Percentiles rank a stretch among this genome's conserved stretches.
Evolutionary conservation across 1,139 yeast species (phyloP).

Genomic region (Blastobotrys serpentis): DNA sequence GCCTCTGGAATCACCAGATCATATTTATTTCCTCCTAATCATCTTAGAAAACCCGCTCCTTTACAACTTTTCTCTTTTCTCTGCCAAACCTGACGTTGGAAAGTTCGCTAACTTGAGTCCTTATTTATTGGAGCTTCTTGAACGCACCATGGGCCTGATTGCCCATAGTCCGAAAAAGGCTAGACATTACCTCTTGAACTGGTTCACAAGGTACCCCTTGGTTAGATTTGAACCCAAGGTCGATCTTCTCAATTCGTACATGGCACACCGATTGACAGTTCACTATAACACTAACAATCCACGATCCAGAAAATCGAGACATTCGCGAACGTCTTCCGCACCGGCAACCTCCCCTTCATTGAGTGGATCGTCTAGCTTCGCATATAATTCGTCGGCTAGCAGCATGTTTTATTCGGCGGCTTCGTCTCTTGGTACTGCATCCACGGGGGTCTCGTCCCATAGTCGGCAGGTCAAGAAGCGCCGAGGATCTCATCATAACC

Average conservation of each 20-base stretch:
- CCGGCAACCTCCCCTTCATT: slow-evolving; percentile 3
- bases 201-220: slow-evolving; percentile 50
- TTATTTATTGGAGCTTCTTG: slow-evolving; percentile 62
- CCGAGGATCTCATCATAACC: slow-evolving; percentile 16
- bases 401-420: slow-evolving; percentile 1
- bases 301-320: not conserved
- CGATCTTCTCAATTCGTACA: slow-evolving; percentile 40
- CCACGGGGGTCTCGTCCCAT: not conserved
- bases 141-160: slow-evolving; percentile 63
- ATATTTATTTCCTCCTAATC: slow-evolving; percentile 33
- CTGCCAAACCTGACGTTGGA: slow-evolving; percentile 14
- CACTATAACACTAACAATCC: slow-evolving; percentile 20
- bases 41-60: slow-evolving; percentile 37
- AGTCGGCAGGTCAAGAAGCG: slow-evolving; percentile 34
- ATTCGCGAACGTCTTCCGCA: slow-evolving; percentile 8
- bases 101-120: slow-evolving; percentile 15
- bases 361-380: not conserved
- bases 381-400: not conserved
- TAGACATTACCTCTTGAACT: slow-evolving; percentile 52
- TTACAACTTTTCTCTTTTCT: slow-evolving; percentile 27
- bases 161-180: slow-evolving; percentile 49
- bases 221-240: slow-evolving; percentile 32
- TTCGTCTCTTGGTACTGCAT: not conserved
- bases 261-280: slow-evolving; percentile 38
- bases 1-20: slow-evolving; percentile 26